phyloP scores from a whole-genome alignment of 139 green algal species.

The Coccomyxa sp. region DNA sequence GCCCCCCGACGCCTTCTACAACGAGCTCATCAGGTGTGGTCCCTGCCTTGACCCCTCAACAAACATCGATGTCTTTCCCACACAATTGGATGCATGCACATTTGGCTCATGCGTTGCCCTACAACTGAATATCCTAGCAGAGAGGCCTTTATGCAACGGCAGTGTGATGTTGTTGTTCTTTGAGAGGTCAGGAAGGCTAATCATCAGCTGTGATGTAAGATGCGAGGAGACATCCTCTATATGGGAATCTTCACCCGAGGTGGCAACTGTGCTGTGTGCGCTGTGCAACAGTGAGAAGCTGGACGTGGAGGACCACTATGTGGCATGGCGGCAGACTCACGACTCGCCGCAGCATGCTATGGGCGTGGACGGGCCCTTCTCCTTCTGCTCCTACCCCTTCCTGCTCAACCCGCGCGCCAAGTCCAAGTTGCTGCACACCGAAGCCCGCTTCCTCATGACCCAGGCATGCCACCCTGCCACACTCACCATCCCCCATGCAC shows the following conservation, averaged over 20 bases:
- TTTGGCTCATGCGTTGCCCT: neutral
- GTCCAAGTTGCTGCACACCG: conserved; percentile 78
- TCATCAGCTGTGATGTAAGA: neutral
- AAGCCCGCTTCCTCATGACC: conserved; percentile 61
- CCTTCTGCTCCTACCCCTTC: conserved; percentile 90
- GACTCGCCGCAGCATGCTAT: conserved; percentile 40
- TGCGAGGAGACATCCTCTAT: no score
- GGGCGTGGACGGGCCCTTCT: conserved; percentile 72
- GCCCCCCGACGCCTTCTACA: conserved; percentile 86
- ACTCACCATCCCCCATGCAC: neutral
- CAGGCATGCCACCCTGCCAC: conserved; percentile 19
- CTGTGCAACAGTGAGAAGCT: conserved; percentile 67
- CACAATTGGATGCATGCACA: neutral
- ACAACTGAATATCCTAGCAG: no score
- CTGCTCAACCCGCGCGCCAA: conserved; percentile 85
- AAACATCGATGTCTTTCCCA: neutral
- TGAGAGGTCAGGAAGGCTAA: no score
- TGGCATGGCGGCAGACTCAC: conserved; percentile 74
- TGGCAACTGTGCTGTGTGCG: no score
- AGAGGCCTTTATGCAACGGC: no score
- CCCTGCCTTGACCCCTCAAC: neutral
- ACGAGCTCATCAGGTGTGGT: conserved; percentile 73
- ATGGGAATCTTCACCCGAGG: no score
- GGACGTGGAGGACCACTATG: conserved; percentile 88
- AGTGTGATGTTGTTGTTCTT: no score